Percentiles rank a stretch among this genome's conserved stretches.
These are phyloP conservation scores for Quercus bicolor DNA, from an alignment of 306 rosid species.

Conservation along the genomic window DNA sequence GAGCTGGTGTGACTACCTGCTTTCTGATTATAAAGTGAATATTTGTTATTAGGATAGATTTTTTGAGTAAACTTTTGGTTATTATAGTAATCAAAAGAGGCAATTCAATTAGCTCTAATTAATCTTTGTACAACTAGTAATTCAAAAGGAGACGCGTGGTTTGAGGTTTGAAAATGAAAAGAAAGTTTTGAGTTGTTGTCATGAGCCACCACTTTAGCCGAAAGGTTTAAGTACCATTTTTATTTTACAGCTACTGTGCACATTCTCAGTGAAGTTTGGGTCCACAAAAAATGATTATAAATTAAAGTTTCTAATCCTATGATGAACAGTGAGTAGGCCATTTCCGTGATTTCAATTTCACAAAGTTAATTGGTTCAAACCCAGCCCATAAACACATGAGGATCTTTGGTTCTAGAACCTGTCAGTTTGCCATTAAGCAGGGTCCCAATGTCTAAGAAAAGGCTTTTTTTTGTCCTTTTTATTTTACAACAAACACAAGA, in stretches of 20 bases:
- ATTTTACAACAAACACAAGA: too few relatives aligned
- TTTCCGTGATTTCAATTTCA: too few relatives aligned
- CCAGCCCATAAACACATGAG: background rate
- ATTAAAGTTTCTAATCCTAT: background rate
- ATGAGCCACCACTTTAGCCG: constrained; percentile 15
- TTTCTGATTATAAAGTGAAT: background rate
- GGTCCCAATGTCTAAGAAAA: too few relatives aligned
- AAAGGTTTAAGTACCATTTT: background rate
- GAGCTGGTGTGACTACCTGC: background rate
- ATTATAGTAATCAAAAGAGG: too few relatives aligned
- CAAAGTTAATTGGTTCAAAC: background rate
- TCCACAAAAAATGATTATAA: constrained; percentile 2
- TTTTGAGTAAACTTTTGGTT: too few relatives aligned
- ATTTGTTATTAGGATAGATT: background rate
- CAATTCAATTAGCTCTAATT: background rate
- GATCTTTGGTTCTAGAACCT: too few relatives aligned
- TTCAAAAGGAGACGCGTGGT: background rate
- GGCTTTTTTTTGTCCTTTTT: too few relatives aligned
- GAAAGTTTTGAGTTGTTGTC: background rate
- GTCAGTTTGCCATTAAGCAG: background rate
- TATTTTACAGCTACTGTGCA: background rate
- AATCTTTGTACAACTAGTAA: background rate
- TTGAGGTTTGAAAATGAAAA: background rate
- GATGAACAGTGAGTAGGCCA: background rate
- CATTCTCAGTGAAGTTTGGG: background rate